These are phyloP conservation scores for Cercophora sp. DNA, from an alignment of 495 filamentous ascomycete genomes.

Conservation along the genomic window DNA sequence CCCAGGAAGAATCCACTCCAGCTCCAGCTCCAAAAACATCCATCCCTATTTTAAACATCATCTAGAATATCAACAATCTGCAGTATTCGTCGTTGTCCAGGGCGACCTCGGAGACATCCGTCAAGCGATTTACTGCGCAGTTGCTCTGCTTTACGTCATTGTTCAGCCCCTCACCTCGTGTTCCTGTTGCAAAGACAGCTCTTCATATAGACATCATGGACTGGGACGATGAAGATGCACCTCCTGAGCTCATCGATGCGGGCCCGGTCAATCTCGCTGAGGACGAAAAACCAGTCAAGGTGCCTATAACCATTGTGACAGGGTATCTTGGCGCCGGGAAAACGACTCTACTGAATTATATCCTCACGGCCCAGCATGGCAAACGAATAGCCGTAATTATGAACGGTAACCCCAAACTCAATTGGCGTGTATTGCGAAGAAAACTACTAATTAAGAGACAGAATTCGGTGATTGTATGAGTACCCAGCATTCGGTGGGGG, in stretches of 20 bases:
- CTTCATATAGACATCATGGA: too few relatives aligned
- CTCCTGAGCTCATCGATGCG: slow-evolving; percentile 67
- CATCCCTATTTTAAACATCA: background rate
- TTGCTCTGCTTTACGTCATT: background rate
- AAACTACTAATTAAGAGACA: too few relatives aligned
- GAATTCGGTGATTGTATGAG: slow-evolving; percentile 95
- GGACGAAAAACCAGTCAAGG: slow-evolving; percentile 56
- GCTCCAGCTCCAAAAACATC: background rate
- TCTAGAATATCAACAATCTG: too few relatives aligned
- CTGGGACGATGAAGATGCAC: slow-evolving; percentile 66
- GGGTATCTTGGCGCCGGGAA: slow-evolving; percentile 91
- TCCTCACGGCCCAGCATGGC: slow-evolving; percentile 86
- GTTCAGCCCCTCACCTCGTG: too few relatives aligned
- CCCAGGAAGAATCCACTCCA: background rate
- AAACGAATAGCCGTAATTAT: slow-evolving; percentile 97
- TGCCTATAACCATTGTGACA: slow-evolving; percentile 94
- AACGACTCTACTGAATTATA: slow-evolving; percentile 93
- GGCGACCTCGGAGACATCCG: too few relatives aligned
- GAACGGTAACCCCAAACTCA: too few relatives aligned
- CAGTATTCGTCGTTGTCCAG: too few relatives aligned
- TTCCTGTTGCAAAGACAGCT: too few relatives aligned
- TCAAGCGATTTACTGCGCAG: too few relatives aligned
- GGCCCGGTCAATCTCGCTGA: slow-evolving; percentile 34
- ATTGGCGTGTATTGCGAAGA: too few relatives aligned
- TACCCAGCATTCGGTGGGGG: too few relatives aligned